A percentile compares a stretch with the other conserved stretches of the same genome.
phyloP scores from a whole-genome alignment of 164 flowering plant species.

The Cinnamomum micranthum region DNA sequence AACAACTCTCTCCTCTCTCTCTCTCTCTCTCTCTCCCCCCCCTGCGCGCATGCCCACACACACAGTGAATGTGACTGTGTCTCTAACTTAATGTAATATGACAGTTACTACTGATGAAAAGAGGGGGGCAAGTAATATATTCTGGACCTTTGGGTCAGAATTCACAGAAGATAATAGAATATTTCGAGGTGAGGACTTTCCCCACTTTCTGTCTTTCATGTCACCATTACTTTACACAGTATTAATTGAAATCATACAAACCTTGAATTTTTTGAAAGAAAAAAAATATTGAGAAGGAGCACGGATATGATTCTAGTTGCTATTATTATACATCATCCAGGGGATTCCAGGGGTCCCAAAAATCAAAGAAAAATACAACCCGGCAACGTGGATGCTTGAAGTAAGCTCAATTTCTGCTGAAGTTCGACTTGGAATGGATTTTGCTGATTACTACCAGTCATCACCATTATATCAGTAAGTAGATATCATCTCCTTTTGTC shows the following conservation, averaged over 20 bases:
- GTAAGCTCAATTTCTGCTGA: slow-evolving; percentile 82
- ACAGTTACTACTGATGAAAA: slow-evolving; percentile 78
- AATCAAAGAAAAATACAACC: slow-evolving; percentile 78
- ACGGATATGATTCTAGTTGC: neutral
- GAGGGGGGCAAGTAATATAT: slow-evolving; percentile 95
- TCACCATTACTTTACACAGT: too few species aligned
- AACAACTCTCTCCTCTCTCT: slow-evolving; percentile 2
- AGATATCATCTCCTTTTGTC: slow-evolving; percentile 7
- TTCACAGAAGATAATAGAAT: slow-evolving; percentile 74
- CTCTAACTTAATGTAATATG: neutral
- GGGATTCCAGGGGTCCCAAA: slow-evolving; percentile 71
- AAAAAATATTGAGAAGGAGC: too few species aligned
- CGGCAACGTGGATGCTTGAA: slow-evolving; percentile 99
- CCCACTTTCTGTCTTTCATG: neutral
- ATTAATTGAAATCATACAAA: too few species aligned
- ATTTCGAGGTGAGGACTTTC: slow-evolving; percentile 57
- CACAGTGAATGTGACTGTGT: neutral
- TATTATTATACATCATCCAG: slow-evolving; percentile 24
- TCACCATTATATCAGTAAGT: slow-evolving; percentile 80
- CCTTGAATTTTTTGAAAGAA: too few species aligned
- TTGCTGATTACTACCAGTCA: slow-evolving; percentile 70
- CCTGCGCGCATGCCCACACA: neutral
- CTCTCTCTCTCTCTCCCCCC: neutral
- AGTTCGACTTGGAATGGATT: slow-evolving; percentile 66
- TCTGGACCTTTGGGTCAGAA: slow-evolving; percentile 75